These are phyloP conservation scores for Oxytropis ochrocephala DNA, from an alignment of 306 rosid genomes.

Conservation along the genomic window DNA sequence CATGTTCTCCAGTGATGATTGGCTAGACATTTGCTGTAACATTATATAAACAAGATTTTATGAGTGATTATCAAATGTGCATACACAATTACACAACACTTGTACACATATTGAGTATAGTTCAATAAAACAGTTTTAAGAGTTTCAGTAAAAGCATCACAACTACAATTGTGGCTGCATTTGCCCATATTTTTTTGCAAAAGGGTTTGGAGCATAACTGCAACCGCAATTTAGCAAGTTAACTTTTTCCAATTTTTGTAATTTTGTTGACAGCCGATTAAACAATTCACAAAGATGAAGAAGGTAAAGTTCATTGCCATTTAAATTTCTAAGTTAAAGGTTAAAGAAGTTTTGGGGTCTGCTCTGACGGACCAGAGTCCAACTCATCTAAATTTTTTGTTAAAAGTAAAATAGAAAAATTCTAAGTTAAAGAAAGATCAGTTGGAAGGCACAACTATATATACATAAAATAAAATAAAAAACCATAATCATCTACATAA, in stretches of 20 bases:
- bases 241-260: not conserved
- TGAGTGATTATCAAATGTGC: not conserved
- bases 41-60: not conserved
- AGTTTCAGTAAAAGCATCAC: too few species aligned
- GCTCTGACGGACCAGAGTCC: too few species aligned
- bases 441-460: not conserved
- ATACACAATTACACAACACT: not conserved
- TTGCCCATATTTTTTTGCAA: too few species aligned
- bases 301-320: not conserved
- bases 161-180: too few species aligned
- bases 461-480: not conserved
- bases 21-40: constrained; percentile 62
- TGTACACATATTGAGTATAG: too few species aligned
- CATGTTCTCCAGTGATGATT: constrained; percentile 78
- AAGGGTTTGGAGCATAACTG: too few species aligned
- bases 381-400: too few species aligned
- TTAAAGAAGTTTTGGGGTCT: too few species aligned
- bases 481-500: not conserved
- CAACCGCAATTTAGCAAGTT: not conserved
- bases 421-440: too few species aligned
- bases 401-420: too few species aligned
- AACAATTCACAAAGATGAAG: not conserved
- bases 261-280: not conserved
- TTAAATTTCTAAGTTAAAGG: not conserved
- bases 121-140: too few species aligned